Evolutionary conservation across 805 yeast species (phyloP).

Genomic region (Candida oleophila): DNA sequence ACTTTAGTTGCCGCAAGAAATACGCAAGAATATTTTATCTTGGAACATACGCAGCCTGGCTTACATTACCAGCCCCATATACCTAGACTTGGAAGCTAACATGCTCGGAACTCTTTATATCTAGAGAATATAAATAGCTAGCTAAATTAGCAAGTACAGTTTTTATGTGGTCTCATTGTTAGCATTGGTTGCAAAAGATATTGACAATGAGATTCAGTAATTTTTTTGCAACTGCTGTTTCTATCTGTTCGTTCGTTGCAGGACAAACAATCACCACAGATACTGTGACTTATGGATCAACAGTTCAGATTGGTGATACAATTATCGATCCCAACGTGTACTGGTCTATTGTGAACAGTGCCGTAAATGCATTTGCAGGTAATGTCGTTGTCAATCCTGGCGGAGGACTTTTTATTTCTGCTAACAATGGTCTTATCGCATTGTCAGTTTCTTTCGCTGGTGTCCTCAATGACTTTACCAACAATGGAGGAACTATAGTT

Average conservation of each 20-base stretch:
- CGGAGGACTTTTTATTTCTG: conserved; percentile 23
- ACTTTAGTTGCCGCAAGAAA: background rate
- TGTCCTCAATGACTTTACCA: conserved; percentile 6
- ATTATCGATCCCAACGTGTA: conserved; percentile 19
- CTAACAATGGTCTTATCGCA: conserved; percentile 14
- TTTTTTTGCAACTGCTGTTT: background rate
- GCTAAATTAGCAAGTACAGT: too few relatives aligned
- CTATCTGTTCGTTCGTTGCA: background rate
- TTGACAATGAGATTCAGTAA: background rate
- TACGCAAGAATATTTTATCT: background rate
- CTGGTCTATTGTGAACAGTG: conserved; percentile 26
- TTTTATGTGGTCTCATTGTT: too few relatives aligned
- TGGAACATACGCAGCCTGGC: background rate
- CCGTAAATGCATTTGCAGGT: conserved; percentile 20
- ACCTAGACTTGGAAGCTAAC: too few relatives aligned
- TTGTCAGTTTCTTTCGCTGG: conserved; percentile 17
- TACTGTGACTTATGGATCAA: background rate
- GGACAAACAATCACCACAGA: conserved; percentile 1
- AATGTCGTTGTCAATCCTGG: conserved; percentile 11
- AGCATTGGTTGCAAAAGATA: too few relatives aligned
- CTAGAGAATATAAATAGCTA: too few relatives aligned
- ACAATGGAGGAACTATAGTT: conserved; percentile 17
- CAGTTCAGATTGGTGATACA: background rate
- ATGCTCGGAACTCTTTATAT: too few relatives aligned
- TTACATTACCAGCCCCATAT: too few relatives aligned